Evolutionary conservation across 192 early-diverging fungal species (phyloP), one percentile per base, ranked within the genome.

Genomic region (Blastocladiella britannica): DNA sequence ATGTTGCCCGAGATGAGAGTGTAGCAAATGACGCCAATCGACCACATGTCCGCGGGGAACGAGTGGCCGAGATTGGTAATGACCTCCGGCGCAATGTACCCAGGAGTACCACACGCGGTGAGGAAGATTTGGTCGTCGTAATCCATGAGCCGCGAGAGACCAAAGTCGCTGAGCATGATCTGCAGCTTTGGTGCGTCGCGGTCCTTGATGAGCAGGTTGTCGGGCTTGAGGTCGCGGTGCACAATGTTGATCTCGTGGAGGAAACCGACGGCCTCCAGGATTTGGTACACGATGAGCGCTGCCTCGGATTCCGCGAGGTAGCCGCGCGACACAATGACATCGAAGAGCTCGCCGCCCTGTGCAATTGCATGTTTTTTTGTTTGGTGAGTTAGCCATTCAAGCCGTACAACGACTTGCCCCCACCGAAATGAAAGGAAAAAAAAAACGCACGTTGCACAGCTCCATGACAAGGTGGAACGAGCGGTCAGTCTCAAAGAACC

Each of bases 201-300:
- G 51, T 70, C 67, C 29, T 58, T 55, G 55, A 84, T 70, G 18
- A 77, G 60, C 57, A 77, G 52, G 62, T 70, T 55, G 63, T 86
- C 86, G 28, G 85, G 84, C 55, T 88, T 88, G 54, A 88, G 79
- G 58, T 88, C 86, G 57, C 90, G 79, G 63, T 97, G 93, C 25
- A 95, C 88, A 53, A 93, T 85, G 47, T 82, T 77, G 60, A 80
- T 74, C 25, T 65, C 60, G 62, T 93, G 90, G 25, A 93, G 70
- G 69, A 91, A 93, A 12, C 76, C 64, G 24, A 93, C 61, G 2
- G 89, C 91, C 37, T 76, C 71, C 61, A 90, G 65, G 69, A 91
- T 83, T 62, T 93, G 91, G 72, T 98, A 96, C 84, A 95, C 92
- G 73, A 91, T 96, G 55, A 95, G 73, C 82, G 96, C 94, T 61